phyloP scores from a whole-genome alignment of 2,329 filamentous ascomycete species.

The Stagonosporopsis rhizophila region DNA sequence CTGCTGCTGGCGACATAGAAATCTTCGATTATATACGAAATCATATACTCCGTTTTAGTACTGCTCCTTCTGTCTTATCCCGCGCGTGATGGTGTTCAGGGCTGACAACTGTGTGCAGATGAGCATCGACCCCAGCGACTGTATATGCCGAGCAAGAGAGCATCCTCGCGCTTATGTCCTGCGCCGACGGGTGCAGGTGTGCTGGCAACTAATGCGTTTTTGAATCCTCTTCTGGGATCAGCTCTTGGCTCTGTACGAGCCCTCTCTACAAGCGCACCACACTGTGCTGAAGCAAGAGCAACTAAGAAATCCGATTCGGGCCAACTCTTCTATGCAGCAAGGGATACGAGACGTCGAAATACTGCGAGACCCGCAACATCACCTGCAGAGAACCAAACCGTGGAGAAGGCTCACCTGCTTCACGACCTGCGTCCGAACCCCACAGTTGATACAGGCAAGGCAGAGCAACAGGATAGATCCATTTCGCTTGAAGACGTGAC shows the following conservation, averaged over 20 bases:
- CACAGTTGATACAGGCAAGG: background rate
- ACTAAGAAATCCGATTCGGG: background rate
- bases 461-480: background rate
- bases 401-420: slow-evolving; percentile 1
- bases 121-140: background rate
- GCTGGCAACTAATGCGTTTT: background rate
- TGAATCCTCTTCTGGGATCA: slow-evolving; percentile 6
- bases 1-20: slow-evolving; percentile 19
- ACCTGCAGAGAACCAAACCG: background rate
- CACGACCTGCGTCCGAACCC: background rate
- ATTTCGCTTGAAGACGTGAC: background rate
- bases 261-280: slow-evolving; percentile 12
- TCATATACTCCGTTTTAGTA: slow-evolving; percentile 31
- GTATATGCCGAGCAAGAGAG: background rate
- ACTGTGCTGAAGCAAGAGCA: background rate
- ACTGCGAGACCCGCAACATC: background rate
- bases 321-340: too few species aligned
- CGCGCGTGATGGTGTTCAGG: slow-evolving; percentile 35
- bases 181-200: background rate
- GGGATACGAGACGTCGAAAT: too few species aligned
- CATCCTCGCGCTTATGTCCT: background rate
- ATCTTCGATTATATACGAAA: slow-evolving; percentile 36
- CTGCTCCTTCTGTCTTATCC: background rate
- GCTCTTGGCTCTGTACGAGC: background rate
- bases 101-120: slow-evolving; percentile 36